These are phyloP conservation scores for Lindgomyces ingoldianus DNA, from an alignment of 495 filamentous ascomycete species.

Conservation along the genomic window DNA sequence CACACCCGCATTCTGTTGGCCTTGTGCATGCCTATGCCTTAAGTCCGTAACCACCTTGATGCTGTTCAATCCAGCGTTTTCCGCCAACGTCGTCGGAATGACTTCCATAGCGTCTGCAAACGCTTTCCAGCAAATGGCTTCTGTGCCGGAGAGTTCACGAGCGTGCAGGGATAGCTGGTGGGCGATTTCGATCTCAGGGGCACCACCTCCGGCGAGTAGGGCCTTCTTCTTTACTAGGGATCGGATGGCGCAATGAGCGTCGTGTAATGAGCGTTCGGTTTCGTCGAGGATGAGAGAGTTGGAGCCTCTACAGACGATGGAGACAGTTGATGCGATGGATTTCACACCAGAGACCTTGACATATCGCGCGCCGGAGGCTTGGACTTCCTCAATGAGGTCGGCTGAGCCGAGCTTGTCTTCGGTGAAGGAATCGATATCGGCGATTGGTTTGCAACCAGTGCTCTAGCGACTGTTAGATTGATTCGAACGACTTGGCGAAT, in stretches of 20 bases:
- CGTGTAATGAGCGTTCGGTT: conserved; percentile 92
- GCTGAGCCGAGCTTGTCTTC: conserved; percentile 98
- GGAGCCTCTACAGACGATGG: conserved; percentile 89
- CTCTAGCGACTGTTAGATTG: conserved; percentile 46
- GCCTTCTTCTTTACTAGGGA: conserved; percentile 99
- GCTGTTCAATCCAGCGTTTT: conserved; percentile 95
- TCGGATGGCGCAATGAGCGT: conserved; percentile 95
- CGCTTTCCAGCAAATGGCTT: conserved; percentile 97
- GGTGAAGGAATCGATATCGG: conserved; percentile 97
- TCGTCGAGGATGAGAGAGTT: conserved; percentile 95
- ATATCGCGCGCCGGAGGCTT: conserved; percentile 81
- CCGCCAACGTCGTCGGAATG: conserved; percentile 91
- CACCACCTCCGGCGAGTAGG: conserved; percentile 92
- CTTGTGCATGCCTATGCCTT: conserved; percentile 87
- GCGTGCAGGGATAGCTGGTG: conserved; percentile 76
- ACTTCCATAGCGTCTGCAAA: conserved; percentile 98
- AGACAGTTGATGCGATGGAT: conserved; percentile 79
- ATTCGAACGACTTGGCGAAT: background rate
- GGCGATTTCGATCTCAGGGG: conserved; percentile 92
- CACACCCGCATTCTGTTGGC: conserved; percentile 92
- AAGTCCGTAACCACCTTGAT: conserved; percentile 99
- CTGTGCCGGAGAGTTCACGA: conserved; percentile 82
- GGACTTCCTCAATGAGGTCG: conserved; percentile 89
- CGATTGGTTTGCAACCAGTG: conserved; percentile 97
- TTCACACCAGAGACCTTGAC: conserved; percentile 94